These are phyloP conservation scores for Saccharomyces cerevisiae DNA, from an alignment of 805 yeast genomes.

Conservation along the genomic window DNA sequence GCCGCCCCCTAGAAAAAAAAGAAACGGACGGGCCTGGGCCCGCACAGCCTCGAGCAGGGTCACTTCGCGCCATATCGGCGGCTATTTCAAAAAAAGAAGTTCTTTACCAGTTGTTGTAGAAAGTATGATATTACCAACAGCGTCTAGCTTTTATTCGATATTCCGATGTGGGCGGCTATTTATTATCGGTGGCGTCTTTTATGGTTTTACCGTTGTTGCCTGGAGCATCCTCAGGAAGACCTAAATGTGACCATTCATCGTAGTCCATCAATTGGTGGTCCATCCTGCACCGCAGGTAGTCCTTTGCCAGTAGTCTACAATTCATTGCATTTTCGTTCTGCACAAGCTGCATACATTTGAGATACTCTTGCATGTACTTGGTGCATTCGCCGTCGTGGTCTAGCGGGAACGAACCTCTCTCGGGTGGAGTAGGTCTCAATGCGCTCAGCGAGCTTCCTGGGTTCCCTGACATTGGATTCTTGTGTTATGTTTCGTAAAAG, in stretches of 20 bases:
- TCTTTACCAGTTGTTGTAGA: neutral
- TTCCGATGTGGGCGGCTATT: neutral
- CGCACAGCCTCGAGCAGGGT: neutral
- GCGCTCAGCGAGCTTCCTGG: constrained; percentile 41
- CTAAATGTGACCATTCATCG: constrained; percentile 54
- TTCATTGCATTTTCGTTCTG: constrained; percentile 83
- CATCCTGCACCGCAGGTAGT: constrained; percentile 82
- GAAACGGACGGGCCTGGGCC: neutral
- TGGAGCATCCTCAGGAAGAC: constrained; percentile 43
- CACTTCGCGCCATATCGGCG: neutral
- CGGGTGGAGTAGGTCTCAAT: constrained; percentile 86
- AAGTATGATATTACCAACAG: no score
- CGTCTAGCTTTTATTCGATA: neutral
- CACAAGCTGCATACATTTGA: constrained; percentile 70
- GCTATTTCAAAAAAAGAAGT: neutral
- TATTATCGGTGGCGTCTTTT: no score
- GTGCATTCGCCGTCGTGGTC: constrained; percentile 86
- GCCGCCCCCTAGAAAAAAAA: neutral
- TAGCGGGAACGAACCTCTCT: constrained; percentile 90
- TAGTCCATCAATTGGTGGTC: constrained; percentile 56
- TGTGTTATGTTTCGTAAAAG: neutral
- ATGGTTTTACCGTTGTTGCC: neutral
- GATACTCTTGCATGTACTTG: constrained; percentile 61
- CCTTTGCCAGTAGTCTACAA: constrained; percentile 77
- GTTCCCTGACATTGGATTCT: constrained; percentile 29